Evolutionary conservation across 257 asterid genomes (phyloP), one percentile per base, ranked within the genome.

Genomic region (Leptodermis oblonga): DNA sequence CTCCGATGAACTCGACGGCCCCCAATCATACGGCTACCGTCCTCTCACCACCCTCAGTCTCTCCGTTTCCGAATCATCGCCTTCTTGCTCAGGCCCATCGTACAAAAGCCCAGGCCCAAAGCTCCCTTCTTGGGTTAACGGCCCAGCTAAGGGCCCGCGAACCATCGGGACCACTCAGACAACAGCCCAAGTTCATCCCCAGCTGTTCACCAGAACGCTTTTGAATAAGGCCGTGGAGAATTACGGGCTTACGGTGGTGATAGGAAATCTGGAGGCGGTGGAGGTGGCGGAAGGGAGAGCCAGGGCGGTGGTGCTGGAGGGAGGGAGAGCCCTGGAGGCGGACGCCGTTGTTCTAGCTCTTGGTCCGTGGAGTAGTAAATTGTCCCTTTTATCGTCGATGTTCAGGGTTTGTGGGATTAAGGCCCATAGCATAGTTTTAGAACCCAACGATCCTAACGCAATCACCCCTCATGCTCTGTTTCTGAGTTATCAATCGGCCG

Each of bases 141-240:
- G 97, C 64, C 73, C 84, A 69, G 87, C 84, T 20, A 75, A 85
- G 62, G 79, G 77, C 79, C 90, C 94, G 36, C 85, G 71, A 65
- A 82, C 85, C 3, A 92, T 90, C 37, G 98, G 98, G 37, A 80
- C 95, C 33, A 71, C 84, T 5, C 85, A 74, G 51, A 87, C 95
- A 9, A 93, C 96, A 77, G 96, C 98, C 58, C 98, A 90, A 77
- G 95, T 93, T 37, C 95, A 93, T 74, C 98, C 98, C 11, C 77
- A 74, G 73, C 77, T 90, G 43, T 88, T 90, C 56, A 87, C 95
- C 0, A 81, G 80, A 74, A 73, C 86, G 10, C 74, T 93, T 68
- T 25, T 82, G 71, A 76, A 78, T 45, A 88, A 86, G 80, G 96
- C 96, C 33, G 85, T 87, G 76, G 87, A 81, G 70, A 86, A 82